phyloP scores from a whole-genome alignment of 495 filamentous ascomycete genomes.

The Xylaria cubensis region DNA sequence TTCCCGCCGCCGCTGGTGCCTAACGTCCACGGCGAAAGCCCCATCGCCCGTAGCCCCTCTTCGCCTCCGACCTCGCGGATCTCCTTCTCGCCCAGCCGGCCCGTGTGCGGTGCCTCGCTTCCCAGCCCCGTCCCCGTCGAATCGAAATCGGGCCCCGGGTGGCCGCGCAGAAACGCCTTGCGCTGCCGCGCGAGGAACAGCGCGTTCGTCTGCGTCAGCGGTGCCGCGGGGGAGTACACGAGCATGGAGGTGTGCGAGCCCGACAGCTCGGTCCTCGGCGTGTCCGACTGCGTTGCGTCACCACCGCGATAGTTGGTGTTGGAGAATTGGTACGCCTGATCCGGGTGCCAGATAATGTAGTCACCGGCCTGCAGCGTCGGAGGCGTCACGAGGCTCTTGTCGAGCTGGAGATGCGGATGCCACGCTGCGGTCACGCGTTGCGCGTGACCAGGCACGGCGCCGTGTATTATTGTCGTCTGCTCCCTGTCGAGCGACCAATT shows the following conservation, averaged over 20 bases:
- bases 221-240: conserved; percentile 84
- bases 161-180: conserved; percentile 69
- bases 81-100: conserved; percentile 51
- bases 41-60: conserved; percentile 56
- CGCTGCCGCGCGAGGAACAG: conserved; percentile 79
- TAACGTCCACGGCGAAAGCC: conserved; percentile 53
- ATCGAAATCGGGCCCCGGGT: conserved; percentile 75
- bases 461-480: conserved; percentile 70
- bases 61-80: conserved; percentile 55
- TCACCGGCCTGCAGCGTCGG: conserved; percentile 82
- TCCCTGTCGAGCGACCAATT: conserved; percentile 64
- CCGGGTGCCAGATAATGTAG: conserved; percentile 92
- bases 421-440: conserved; percentile 79
- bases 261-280: conserved; percentile 19
- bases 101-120: conserved; percentile 53
- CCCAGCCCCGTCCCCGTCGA: conserved; percentile 55
- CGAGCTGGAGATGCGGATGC: conserved; percentile 81
- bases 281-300: conserved; percentile 42
- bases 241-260: conserved; percentile 54
- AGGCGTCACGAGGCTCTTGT: conserved; percentile 76
- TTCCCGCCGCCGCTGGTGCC: conserved; percentile 30
- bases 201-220: conserved; percentile 79
- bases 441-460: conserved; percentile 77
- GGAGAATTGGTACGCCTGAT: conserved; percentile 61
- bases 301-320: conserved; percentile 49